A percentile compares a stretch with the other conserved stretches of the same genome.
These are phyloP conservation scores for Podaxis sp. DNA, from an alignment of 768 basidiomycete species.

Conservation along the genomic window DNA sequence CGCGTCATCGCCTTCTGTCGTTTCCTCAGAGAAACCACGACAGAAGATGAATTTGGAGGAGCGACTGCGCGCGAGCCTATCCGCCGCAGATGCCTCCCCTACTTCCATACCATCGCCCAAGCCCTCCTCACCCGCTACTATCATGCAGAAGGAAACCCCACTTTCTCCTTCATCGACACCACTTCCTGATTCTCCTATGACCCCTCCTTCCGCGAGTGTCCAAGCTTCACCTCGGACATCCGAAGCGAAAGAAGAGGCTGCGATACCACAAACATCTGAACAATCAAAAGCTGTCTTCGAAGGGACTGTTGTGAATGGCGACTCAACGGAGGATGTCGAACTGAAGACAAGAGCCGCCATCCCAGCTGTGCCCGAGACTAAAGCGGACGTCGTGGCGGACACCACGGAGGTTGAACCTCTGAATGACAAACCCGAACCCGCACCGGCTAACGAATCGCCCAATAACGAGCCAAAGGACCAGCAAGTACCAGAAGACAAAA, in stretches of 20 bases:
- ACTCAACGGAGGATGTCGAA: background rate
- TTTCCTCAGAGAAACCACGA: slow-evolving; percentile 15
- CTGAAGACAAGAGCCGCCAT: background rate
- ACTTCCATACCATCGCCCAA: background rate
- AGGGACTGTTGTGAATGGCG: background rate
- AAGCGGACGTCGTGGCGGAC: background rate
- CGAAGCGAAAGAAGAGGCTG: background rate
- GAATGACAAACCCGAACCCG: background rate
- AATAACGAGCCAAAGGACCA: background rate
- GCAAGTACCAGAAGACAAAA: background rate
- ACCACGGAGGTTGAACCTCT: background rate
- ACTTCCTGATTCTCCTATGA: slow-evolving; percentile 40
- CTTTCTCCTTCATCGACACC: slow-evolving; percentile 45
- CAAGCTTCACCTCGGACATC: background rate
- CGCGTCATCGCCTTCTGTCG: slow-evolving; percentile 15
- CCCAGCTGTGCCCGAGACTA: background rate
- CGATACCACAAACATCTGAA: background rate
- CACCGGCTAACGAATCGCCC: background rate
- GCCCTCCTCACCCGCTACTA: slow-evolving; percentile 5
- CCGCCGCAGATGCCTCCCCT: slow-evolving; percentile 5
- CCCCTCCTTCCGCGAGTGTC: slow-evolving; percentile 19
- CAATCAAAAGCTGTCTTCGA: background rate
- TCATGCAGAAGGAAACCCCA: slow-evolving; percentile 25
- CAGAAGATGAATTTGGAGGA: slow-evolving; percentile 73
- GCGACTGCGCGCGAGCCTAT: slow-evolving; percentile 51